Percentiles rank a stretch among this genome's conserved stretches.
These are phyloP conservation scores for Leishmania guyanensis DNA, from an alignment of 208 protist species.

Conservation along the genomic window DNA sequence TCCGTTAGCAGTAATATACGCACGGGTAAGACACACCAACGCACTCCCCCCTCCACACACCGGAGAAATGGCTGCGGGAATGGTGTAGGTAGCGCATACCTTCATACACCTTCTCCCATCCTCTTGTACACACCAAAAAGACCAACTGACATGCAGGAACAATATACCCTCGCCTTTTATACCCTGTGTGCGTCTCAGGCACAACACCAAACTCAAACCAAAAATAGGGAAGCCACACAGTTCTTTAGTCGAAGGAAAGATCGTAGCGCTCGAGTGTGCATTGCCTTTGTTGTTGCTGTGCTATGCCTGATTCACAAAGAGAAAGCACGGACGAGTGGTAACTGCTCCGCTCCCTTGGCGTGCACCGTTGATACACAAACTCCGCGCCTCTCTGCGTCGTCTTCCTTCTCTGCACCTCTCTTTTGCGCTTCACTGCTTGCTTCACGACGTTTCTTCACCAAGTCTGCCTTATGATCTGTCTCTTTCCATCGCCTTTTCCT, in stretches of 20 bases:
- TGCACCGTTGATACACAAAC: neutral
- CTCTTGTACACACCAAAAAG: neutral
- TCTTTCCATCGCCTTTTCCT: constrained; percentile 7
- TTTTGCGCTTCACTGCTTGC: neutral
- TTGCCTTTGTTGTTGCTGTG: neutral
- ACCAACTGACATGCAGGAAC: neutral
- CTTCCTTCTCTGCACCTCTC: constrained; percentile 6
- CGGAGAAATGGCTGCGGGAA: neutral
- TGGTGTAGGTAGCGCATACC: neutral
- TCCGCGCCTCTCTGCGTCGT: neutral
- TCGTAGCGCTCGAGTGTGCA: neutral
- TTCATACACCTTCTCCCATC: neutral
- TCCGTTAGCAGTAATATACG: neutral
- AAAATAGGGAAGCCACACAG: neutral
- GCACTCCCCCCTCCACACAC: neutral
- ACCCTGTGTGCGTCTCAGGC: neutral
- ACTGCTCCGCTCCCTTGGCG: neutral
- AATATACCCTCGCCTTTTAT: neutral
- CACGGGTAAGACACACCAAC: neutral
- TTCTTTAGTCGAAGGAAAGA: neutral
- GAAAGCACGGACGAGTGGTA: neutral
- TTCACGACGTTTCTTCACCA: neutral
- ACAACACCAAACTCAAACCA: neutral
- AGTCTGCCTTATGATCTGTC: neutral
- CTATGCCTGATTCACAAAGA: neutral